Base-by-base conservation (phyloP, 805 yeast genomes). In the Limtongia smithiae region DNA sequence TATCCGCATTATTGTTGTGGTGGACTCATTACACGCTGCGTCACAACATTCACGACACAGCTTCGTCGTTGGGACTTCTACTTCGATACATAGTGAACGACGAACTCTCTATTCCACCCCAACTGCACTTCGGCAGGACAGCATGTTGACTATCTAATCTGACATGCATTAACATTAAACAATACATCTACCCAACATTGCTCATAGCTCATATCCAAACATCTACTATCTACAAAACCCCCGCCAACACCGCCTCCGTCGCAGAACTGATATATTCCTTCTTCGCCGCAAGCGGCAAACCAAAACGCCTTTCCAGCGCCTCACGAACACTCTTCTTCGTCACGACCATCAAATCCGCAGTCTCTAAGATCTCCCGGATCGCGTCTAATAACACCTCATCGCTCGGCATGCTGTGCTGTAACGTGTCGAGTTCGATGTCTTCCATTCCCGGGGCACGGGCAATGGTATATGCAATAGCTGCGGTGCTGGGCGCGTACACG, bases 201-300 rank as follows among this genome's bases (percentile, higher is more conserved):
- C n/a, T n/a, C n/a, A n/a, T n/a, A n/a, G n/a, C n/a, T n/a, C n/a
- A n/a, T n/a, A n/a, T n/a, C n/a, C n/a, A n/a, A n/a, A n/a, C n/a
- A n/a, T n/a, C n/a, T n/a, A 33, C 15, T 7, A 1, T 17, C 45
- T 55, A 70, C 18, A 71, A 47, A 35, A 70, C 73, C 1, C 72
- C 72, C n/a, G 67, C 60, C 28, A 70, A 52, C 24, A 70, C 55
- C 1, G 73, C 72, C 53, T 71, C 73, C 3, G 63, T 63, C 9
- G 68, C 69, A 50, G 68, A 63, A 37, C 70, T 68, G 34, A 70
- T 67, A 57, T 68, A 70, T 45, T 67, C 72, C 28, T 65, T 55
- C 55, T 68, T 64, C 37, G 64, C 38, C 8, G 52, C 46, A 37
- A 70, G 58, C 46, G 62, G 64, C 44, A 62, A 55, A 17, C 68